phyloP scores from a whole-genome alignment of 345 rosid genomes.

The Erysimum cheiranthoides region DNA sequence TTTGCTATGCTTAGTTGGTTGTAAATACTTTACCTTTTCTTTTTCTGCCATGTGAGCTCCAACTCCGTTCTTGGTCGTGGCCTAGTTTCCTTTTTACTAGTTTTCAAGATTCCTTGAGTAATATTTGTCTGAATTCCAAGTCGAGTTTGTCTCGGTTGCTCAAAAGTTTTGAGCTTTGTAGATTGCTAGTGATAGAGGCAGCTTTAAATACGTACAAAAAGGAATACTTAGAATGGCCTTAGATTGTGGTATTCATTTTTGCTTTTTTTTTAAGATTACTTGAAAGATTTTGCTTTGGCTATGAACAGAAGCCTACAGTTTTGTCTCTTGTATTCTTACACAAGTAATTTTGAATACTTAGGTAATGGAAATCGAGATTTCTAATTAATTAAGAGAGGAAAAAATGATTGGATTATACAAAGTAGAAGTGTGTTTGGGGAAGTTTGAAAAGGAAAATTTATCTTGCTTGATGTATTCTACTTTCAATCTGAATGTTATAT shows the following conservation, averaged over 20 bases:
- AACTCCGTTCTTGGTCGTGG: conserved; percentile 15
- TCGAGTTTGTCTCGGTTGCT: background rate
- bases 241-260: background rate
- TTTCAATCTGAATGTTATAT: conserved; percentile 20
- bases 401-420: background rate
- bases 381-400: background rate
- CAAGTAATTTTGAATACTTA: background rate
- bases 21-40: background rate
- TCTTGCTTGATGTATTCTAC: conserved; percentile 18
- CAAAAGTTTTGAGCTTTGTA: conserved; percentile 24
- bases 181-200: conserved; percentile 12
- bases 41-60: conserved; percentile 17
- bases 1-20: conserved; percentile 1
- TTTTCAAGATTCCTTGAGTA: background rate
- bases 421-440: background rate
- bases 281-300: background rate
- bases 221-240: background rate
- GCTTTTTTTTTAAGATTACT: background rate
- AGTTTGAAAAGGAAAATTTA: background rate
- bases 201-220: background rate
- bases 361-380: background rate
- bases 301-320: background rate
- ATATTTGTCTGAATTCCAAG: conserved; percentile 22
- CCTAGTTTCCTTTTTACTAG: background rate
- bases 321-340: background rate